Percentiles rank a stretch among this genome's conserved stretches.
phyloP scores from a whole-genome alignment of 192 early-diverging fungal species.

The Podila verticillata region DNA sequence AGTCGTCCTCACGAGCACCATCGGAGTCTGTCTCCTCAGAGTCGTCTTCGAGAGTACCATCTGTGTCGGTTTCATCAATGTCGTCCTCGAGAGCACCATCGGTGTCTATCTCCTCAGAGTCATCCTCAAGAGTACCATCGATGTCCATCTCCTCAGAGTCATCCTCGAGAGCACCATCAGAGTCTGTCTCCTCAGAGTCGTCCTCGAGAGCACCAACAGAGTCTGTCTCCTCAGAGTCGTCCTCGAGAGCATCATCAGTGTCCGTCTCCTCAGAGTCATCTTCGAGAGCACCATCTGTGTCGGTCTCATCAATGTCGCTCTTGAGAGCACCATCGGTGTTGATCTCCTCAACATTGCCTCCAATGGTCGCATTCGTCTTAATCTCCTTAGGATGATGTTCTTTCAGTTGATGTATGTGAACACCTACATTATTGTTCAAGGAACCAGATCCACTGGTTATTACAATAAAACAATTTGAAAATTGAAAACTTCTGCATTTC shows the following conservation, averaged over 20 bases:
- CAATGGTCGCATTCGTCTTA: not conserved
- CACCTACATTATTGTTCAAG: conserved; percentile 13
- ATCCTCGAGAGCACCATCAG: not conserved
- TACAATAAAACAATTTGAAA: conserved; percentile 5
- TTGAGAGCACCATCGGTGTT: not conserved
- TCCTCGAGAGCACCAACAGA: not conserved
- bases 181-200: not conserved
- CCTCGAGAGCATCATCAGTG: not conserved
- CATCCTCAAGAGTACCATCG: conserved; percentile 6
- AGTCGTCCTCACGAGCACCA: not conserved
- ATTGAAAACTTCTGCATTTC: conserved; percentile 1
- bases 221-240: conserved; percentile 5
- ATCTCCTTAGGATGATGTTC: conserved; percentile 12
- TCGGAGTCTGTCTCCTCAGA: not conserved
- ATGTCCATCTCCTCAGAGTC: conserved; percentile 8
- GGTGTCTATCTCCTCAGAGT: not conserved
- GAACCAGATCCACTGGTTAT: not conserved
- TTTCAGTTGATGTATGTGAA: conserved; percentile 11
- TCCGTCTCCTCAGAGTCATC: conserved; percentile 4
- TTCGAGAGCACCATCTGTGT: too few species aligned
- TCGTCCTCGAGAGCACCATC: not conserved
- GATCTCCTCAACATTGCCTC: conserved; percentile 1
- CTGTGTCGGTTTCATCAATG: too few species aligned
- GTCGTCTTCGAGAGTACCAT: too few species aligned
- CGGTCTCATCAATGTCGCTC: conserved; percentile 5